Evolutionary conservation across 345 rosid genomes (phyloP), one percentile per base, ranked within the genome.

Genomic region (Eucalyptus sideroxylon): DNA sequence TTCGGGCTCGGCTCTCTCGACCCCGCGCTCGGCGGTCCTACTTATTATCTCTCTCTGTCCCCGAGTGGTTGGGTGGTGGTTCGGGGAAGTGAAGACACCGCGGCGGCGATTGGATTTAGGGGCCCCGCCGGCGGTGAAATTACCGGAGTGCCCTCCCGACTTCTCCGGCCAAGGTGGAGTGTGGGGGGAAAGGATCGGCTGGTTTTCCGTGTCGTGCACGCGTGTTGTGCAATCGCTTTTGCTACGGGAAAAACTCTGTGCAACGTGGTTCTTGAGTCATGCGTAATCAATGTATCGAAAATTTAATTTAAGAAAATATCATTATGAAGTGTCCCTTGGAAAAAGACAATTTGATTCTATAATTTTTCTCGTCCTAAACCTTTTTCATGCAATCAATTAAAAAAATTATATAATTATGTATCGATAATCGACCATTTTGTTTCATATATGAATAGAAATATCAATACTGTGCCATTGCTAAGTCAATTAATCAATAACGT

Each of bases 371-470:
- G 1, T 24, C 13, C 13, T 56, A 10, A 56, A 24, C 30, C 6
- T 4, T 56, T 56, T 56, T 56, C 62, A 26, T 56, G 13, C 30
- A 19, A 59, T 59, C 65, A 0, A 59, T 10, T 56, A 56, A 24
- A 5, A 10, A 26, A 11, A 59, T 59, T 11, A 26, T 26, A 26
- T 59, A 2, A 19, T 53, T 4, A 19, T 19, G 0, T 8, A 4
- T 8, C 3, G 0, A 53, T 53, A 8, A 53, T 53, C 0, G 24
- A 53, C 10, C 0, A 1, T 53, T 53, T 0, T 4, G 1, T 19
- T 53, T 53, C 0, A 19, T 53, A 53, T 53, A 8, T 53, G 11
- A 53, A 53, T 19, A 19, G 5, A 4, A 53, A 2, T 8, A 2
- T 53, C 11, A 1, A 8, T 53, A 0, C 1, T 4, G 24, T 53